Conservation (phyloP, 2,329 filamentous ascomycete species). For the Stachybotrys chlorohalonatus region DNA sequence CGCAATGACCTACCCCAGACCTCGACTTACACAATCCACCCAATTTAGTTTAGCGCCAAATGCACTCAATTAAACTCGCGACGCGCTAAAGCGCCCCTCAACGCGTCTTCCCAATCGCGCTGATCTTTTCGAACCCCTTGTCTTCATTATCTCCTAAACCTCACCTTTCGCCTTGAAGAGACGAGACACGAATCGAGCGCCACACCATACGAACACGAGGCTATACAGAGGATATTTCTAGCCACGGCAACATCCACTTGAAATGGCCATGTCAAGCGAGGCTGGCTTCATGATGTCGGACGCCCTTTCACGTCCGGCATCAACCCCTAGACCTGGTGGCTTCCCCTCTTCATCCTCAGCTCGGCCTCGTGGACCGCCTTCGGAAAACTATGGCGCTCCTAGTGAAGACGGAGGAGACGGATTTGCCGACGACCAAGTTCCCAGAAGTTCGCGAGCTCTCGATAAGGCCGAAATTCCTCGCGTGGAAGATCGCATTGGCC, state of each 20-base stretch:
- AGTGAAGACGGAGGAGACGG: constrained; percentile 55
- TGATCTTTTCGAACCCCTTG: not conserved
- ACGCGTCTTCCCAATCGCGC: constrained; percentile 13
- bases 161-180: not conserved
- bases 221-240: not conserved
- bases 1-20: too few species aligned
- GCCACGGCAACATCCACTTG: constrained; percentile 1
- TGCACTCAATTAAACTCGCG: constrained; percentile 32
- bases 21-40: not conserved
- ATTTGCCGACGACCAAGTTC: constrained; percentile 57
- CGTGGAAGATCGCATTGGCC: constrained; percentile 68
- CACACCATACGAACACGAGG: not conserved
- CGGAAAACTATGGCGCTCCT: constrained; percentile 48
- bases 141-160: not conserved
- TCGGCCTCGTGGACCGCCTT: constrained; percentile 50
- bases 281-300: constrained; percentile 50
- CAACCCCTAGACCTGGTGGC: constrained; percentile 33
- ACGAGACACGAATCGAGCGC: not conserved
- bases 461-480: constrained; percentile 50
- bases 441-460: constrained; percentile 36
- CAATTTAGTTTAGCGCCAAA: constrained; percentile 1
- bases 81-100: constrained; percentile 15
- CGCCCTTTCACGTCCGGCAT: constrained; percentile 31
- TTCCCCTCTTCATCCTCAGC: constrained; percentile 43
- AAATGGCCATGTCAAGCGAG: constrained; percentile 47